Base-by-base conservation (phyloP, 371 early-diverging fungal species). In the Mucor saturninus region DNA sequence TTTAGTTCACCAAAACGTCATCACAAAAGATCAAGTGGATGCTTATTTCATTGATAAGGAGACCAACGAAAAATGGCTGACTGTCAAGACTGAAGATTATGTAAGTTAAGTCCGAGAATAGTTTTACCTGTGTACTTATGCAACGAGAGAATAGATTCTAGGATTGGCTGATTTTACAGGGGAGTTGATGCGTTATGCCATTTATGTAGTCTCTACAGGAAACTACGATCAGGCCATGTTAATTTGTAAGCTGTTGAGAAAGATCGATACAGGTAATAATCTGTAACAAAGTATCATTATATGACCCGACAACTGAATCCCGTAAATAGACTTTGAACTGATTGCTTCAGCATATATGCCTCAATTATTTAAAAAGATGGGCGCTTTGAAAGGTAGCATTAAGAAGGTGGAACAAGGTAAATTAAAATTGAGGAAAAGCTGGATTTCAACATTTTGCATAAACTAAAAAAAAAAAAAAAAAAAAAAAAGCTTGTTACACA, bases 151-250 rank as follows among this genome's bases (percentile, higher is more conserved):
- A 35, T 38, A 58, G 73, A 46, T 77, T 15, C 56, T 86, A 6
- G 91, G 90, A 31, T 61, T 91, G 14, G 86, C 84, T 7, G 90
- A 90, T 72, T 79, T 89, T 42, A 88, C 89, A 13, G 91, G 91
- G 40, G 90, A 90, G 64, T 61, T 91, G 52, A 89, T 90, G 89
- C 78, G 90, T 39, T 71, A 82, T 26, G 84, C 85, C 5, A 88
- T 90, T 66, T 80, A 87, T 50, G 69, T 54, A 59, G 81, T 76
- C 39, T 72, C 75, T 46, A 43, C 75, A 52, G 71, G 87, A 51
- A 58, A 72, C 38, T 74, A 76, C 39, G 75, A 75, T n/a, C 68
- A 72, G 9, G 84, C 85, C 3, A 73, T 76, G 61, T 59, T 73
- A 4, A 79, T 86, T 30, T 79, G 86, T 39, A 59, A 55, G 10